These are phyloP conservation scores for Yamadazyma siamensis DNA, from an alignment of 1,139 yeast genomes.

Conservation along the genomic window DNA sequence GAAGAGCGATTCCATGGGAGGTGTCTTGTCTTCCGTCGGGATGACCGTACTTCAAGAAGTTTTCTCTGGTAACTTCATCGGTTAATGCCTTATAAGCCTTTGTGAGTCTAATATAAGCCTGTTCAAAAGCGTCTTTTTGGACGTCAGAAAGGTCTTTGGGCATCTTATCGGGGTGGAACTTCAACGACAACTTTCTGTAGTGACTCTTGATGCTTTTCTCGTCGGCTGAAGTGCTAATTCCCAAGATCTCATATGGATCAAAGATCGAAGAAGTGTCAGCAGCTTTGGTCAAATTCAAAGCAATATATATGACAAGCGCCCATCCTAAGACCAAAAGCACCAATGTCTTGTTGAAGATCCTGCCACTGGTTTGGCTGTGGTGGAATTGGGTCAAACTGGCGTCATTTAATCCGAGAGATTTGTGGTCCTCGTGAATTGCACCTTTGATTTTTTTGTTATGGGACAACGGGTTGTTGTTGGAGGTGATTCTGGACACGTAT, in stretches of 20 bases:
- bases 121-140: conserved; percentile 60
- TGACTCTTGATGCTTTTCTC: conserved; percentile 79
- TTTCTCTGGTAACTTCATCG: conserved; percentile 80
- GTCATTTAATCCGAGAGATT: conserved; percentile 30
- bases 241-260: conserved; percentile 90
- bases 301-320: conserved; percentile 53
- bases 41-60: conserved; percentile 85
- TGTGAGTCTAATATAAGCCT: conserved; percentile 74
- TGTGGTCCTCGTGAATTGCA: conserved; percentile 26
- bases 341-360: conserved; percentile 44
- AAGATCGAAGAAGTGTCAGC: conserved; percentile 50
- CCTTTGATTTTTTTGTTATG: conserved; percentile 28
- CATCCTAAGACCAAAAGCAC: conserved; percentile 62
- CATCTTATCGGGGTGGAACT: conserved; percentile 92
- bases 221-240: conserved; percentile 61
- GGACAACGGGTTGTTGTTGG: conserved; percentile 19
- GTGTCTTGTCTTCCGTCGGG: conserved; percentile 97
- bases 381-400: conserved; percentile 41
- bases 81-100: conserved; percentile 95
- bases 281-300: conserved; percentile 45
- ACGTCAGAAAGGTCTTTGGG: conserved; percentile 63
- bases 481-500: conserved; percentile 30
- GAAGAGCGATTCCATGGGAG: conserved; percentile 96
- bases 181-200: conserved; percentile 81
- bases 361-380: conserved; percentile 32